Conservation (phyloP, 345 rosid genomes). For the Populus euphratica region DNA sequence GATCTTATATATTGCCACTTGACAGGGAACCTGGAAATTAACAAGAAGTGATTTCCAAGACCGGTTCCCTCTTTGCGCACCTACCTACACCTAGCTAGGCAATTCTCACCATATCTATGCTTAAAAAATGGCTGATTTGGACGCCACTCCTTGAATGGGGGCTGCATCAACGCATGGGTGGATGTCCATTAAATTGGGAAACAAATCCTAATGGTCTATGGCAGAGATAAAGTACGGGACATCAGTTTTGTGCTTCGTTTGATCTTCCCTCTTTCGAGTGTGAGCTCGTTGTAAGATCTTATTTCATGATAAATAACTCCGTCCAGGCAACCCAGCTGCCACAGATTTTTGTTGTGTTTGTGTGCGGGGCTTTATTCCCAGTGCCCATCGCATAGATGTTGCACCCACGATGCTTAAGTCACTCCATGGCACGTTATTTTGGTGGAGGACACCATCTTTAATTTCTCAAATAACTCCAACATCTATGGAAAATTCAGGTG, state of each 20-base stretch:
- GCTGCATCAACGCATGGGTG: too few relatives aligned
- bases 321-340: neutral
- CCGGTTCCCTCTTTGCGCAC: too few relatives aligned
- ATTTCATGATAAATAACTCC: too few relatives aligned
- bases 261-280: too few relatives aligned
- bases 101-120: too few relatives aligned
- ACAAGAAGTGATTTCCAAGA: too few relatives aligned
- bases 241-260: neutral
- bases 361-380: neutral
- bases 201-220: too few relatives aligned
- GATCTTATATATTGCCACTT: too few relatives aligned
- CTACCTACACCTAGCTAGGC: too few relatives aligned
- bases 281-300: too few relatives aligned
- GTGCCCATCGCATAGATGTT: slow-evolving; percentile 21
- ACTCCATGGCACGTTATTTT: neutral
- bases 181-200: neutral
- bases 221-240: slow-evolving; percentile 11
- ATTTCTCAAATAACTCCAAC: neutral
- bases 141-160: slow-evolving; percentile 4
- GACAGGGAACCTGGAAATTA: too few relatives aligned
- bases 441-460: slow-evolving; percentile 20
- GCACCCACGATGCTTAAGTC: slow-evolving; percentile 2
- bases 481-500: slow-evolving; percentile 8
- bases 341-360: neutral
- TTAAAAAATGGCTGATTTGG: slow-evolving; percentile 17